Base-by-base conservation (phyloP, 1,284 basidiomycete genomes). In the Ustilago curta region DNA sequence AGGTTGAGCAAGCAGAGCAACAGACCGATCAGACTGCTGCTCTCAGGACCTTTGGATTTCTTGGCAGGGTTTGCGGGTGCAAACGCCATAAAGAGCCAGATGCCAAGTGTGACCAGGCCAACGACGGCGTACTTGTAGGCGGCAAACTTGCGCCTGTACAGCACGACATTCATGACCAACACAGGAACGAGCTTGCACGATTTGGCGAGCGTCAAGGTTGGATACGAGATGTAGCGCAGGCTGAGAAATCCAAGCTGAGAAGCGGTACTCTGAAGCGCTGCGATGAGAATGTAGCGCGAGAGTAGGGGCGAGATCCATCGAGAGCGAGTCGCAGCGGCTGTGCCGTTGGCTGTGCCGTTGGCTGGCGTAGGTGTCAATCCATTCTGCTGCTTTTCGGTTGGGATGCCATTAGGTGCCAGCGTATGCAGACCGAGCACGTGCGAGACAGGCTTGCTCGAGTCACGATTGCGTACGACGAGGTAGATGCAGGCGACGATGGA, bases 181-280 rank as follows among this genome's bases (percentile, higher is more conserved):
- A 97, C 94, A 4, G 95, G 94, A 18, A 97, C 92, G 80, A 97
- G 93, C 86, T 99, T 99, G 89, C 96, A 99, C 0, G 95, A 97
- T 86, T 99, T 99, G 68, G 94, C 96, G 70, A 99, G 91, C 40
- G 98, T 95, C 91, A 98, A 95, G 18, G 96, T 95, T 29, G 97
- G 97, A 88, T 98, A 99, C 19, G 94, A 95, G 83, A 99, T 96
- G 87, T 97, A 94, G 44, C 92, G 90, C 47, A 99, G 90, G 6
- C 94, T 91, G 31, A 94, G 91, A 86, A 98, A 97, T 54, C 95
- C 95, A 81, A 99, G 95, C 8, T 95, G 95, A 14, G 94, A 93
- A 0, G 94, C 95, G 23, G 91, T 88, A 25, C 95, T 95, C 80
- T 97, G 94, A 84, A 95, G 92, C 14, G 93, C 84, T 7, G 95